Evolutionary conservation across 1,139 yeast genomes (phyloP).

Genomic region (Lodderomyces margitis): DNA sequence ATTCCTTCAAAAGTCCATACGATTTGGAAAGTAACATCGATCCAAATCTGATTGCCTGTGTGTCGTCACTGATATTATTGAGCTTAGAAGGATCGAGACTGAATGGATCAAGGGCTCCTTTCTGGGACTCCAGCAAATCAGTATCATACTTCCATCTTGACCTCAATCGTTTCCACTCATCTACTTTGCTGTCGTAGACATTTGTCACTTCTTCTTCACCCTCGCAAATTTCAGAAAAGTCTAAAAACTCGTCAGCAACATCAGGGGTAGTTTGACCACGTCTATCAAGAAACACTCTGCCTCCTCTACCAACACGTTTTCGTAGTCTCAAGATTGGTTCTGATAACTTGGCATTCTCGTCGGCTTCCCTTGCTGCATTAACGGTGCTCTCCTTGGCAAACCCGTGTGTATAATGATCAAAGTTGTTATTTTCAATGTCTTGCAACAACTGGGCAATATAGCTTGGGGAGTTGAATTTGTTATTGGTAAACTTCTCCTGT

Average conservation of each 20-base stretch:
- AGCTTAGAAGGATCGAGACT: conserved; percentile 66
- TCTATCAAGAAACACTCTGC: conserved; percentile 73
- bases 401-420: conserved; percentile 46
- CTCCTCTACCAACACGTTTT: conserved; percentile 73
- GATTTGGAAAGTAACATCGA: conserved; percentile 87
- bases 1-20: conserved; percentile 62
- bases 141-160: conserved; percentile 79
- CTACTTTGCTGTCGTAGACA: conserved; percentile 56
- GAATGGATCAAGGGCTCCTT: conserved; percentile 52
- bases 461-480: conserved; percentile 25
- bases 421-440: conserved; percentile 46
- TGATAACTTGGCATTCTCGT: conserved; percentile 33
- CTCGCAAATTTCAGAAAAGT: conserved; percentile 22
- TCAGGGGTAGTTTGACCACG: conserved; percentile 42
- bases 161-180: conserved; percentile 51
- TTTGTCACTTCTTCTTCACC: conserved; percentile 19
- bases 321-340: conserved; percentile 67
- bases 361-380: conserved; percentile 17
- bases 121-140: conserved; percentile 51
- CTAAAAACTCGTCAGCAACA: conserved; percentile 38
- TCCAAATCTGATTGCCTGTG: conserved; percentile 88
- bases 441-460: conserved; percentile 42
- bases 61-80: conserved; percentile 80
- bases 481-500: conserved; percentile 27
- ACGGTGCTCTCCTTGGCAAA: conserved; percentile 20